Percentiles rank a stretch among this genome's conserved stretches.
These are phyloP conservation scores for Phascolomyces articulosus DNA, from an alignment of 371 early-diverging fungal genomes.

Conservation along the genomic window DNA sequence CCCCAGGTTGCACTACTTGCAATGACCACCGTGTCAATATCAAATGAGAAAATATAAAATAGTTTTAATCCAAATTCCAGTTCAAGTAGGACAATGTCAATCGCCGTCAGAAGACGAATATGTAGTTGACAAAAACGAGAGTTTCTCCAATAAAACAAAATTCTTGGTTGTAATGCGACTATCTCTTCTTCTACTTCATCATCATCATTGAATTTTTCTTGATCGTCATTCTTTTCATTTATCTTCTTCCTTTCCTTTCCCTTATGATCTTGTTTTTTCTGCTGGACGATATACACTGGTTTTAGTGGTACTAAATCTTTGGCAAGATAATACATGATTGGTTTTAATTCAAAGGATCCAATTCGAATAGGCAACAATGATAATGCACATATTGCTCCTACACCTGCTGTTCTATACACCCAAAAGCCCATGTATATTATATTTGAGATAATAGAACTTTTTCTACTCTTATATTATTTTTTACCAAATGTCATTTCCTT, in stretches of 20 bases:
- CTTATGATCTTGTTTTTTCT: background rate
- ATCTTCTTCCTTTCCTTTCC: no score
- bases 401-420: slow-evolving; percentile 29
- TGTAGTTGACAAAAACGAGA: slow-evolving; percentile 33
- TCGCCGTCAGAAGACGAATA: slow-evolving; percentile 36
- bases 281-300: slow-evolving; percentile 19
- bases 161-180: slow-evolving; percentile 21
- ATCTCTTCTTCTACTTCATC: no score
- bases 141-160: slow-evolving; percentile 37
- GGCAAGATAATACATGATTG: slow-evolving; percentile 41
- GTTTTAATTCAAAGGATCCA: slow-evolving; percentile 39
- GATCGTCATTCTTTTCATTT: no score
- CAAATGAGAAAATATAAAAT: slow-evolving; percentile 42
- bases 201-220: no score
- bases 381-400: slow-evolving; percentile 32
- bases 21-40: slow-evolving; percentile 40
- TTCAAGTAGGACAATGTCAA: slow-evolving; percentile 37
- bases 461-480: slow-evolving; percentile 11
- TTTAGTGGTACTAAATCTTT: slow-evolving; percentile 35
- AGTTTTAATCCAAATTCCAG: slow-evolving; percentile 46
- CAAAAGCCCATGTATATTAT: no score
- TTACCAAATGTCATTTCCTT: no score
- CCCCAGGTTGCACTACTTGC: slow-evolving; percentile 37
- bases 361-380: slow-evolving; percentile 38
- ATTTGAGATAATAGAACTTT: no score